Evolutionary conservation across 73 alveolate genomes (phyloP), one percentile per base, ranked within the genome.

Genomic region (Blepharisma japonicum): DNA sequence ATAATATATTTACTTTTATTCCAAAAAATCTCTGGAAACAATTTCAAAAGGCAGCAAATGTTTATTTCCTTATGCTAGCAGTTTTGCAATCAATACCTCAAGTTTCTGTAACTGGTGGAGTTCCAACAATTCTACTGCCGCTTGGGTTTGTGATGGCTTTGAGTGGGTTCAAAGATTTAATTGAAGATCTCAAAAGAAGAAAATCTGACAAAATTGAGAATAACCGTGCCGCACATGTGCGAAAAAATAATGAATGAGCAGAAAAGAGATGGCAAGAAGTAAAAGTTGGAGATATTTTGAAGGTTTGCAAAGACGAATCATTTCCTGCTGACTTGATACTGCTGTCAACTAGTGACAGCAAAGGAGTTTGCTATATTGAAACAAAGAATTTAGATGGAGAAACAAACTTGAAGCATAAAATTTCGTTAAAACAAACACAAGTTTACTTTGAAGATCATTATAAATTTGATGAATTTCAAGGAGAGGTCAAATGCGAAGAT

Each of bases 301-400:
- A 45, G 66, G 56, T 94, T 11, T 77, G 25, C 11, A 42, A 71
- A 74, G 97, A 94, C 56, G 97, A 95, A 61, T 86, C 82, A 55
- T 92, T 98, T 51, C 99, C 99, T 4, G 98, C 99, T 6, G 99
- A 98, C 82, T 76, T 98, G 86, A 86, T 96, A 8, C 90, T 97
- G 6, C 78, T 98, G 54, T 96, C 94, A 25, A 85, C 98, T 55
- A 87, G 97, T n/a, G 89, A 90, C 25, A 94, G 86, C 6, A 97
- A 91, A 8, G 99, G 99, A 38, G 90, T 92, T 21, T 93, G 98
- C 78, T 98, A 89, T 80, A 97, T 97, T 38, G 96, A 95, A 72
- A 97, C 99, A 4, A 71, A 71, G 45, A 71, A 71, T 45, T 45
- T 71, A 55, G 99, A 98, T 87, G 99, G 99, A 0, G 99, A 98